Percentiles rank a stretch among this genome's conserved stretches.
Conservation (phyloP, 768 basidiomycete genomes). For the Clitopilus passeckerianus region DNA sequence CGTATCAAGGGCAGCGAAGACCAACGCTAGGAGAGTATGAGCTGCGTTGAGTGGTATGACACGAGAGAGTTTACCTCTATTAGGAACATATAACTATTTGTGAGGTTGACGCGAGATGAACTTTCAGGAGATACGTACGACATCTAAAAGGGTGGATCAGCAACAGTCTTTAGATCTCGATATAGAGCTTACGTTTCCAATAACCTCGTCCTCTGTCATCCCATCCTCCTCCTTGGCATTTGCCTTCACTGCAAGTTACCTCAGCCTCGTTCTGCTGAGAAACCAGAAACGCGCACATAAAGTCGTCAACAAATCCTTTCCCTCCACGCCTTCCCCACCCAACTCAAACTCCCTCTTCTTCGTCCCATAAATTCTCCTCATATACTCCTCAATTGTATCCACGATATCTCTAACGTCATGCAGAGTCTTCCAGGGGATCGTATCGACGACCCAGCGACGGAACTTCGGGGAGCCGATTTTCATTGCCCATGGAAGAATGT, state of each 20-base stretch:
- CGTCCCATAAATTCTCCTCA: constrained; percentile 18
- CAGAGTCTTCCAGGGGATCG: constrained; percentile 15
- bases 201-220: neutral
- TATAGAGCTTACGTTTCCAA: constrained; percentile 1
- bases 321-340: constrained; percentile 19
- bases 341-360: constrained; percentile 21
- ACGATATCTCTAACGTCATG: constrained; percentile 20
- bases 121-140: too few species aligned
- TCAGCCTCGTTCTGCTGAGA: constrained; percentile 10
- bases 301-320: constrained; percentile 23
- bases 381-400: constrained; percentile 20
- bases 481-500: constrained; percentile 16
- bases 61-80: neutral
- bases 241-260: constrained; percentile 12
- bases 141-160: too few species aligned
- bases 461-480: constrained; percentile 19
- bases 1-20: constrained; percentile 10
- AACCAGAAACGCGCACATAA: constrained; percentile 9
- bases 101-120: too few species aligned
- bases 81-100: too few species aligned
- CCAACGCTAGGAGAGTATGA: neutral
- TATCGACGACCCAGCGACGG: constrained; percentile 18
- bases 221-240: neutral
- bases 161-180: neutral
- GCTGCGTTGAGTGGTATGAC: neutral